Evolutionary conservation across 305 asterid species (phyloP).

Genomic region (Solanum hybrid): DNA sequence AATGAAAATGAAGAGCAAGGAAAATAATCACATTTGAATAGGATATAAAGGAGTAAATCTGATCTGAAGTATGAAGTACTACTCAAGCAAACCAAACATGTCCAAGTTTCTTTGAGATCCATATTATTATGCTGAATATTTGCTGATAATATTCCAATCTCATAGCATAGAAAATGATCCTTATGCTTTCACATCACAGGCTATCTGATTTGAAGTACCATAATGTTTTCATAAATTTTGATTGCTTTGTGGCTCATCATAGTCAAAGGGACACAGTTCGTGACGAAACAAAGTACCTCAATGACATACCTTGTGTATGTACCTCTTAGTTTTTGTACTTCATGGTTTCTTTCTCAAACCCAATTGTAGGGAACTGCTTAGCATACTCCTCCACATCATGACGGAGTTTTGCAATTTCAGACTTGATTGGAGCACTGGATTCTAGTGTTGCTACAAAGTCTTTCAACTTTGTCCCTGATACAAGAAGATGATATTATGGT

Average conservation of each 20-base stretch:
- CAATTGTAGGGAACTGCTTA: slow-evolving; percentile 88
- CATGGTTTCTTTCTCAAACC: slow-evolving; percentile 90
- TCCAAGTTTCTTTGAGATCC: background rate
- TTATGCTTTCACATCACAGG: background rate
- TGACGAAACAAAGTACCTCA: background rate
- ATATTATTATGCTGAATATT: background rate
- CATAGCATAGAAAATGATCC: background rate
- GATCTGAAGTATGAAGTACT: background rate
- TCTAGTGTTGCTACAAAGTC: slow-evolving; percentile 64
- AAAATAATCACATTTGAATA: background rate
- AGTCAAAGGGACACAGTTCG: background rate
- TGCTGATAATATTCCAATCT: background rate
- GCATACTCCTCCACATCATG: slow-evolving; percentile 76
- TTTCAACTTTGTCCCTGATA: slow-evolving; percentile 76
- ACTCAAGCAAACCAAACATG: background rate
- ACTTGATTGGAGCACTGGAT: slow-evolving; percentile 38
- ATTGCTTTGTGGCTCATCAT: background rate
- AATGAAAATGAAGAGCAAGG: background rate
- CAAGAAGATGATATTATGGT: background rate
- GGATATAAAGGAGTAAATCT: background rate
- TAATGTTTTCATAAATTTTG: background rate
- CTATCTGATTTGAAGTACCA: background rate
- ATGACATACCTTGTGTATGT: slow-evolving; percentile 11
- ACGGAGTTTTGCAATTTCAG: slow-evolving; percentile 65
- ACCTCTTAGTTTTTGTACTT: slow-evolving; percentile 60